Evolutionary conservation across 441 rosid species (phyloP), one percentile per base, ranked within the genome.

Genomic region (Arabidopsis hybrid): DNA sequence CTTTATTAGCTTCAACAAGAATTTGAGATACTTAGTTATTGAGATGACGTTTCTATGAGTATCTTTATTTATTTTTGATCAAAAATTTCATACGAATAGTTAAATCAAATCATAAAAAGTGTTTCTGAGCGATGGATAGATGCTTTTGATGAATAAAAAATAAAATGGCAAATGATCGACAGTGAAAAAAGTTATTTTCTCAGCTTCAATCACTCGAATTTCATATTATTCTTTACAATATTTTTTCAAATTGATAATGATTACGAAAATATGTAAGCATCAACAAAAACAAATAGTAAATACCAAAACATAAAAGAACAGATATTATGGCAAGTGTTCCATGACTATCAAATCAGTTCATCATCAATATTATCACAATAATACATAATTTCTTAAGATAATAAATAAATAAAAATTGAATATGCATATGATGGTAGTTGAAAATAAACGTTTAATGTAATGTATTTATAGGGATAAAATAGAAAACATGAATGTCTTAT

Each of bases 101-200:
- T 38, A 73, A 55, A 73, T 64, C 50, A 64, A 40, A 60, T 60
- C 65, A 60, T 64, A 55, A 51, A 46, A 72, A 71, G 35, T 1
- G 1, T 18, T 17, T 1, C 7, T 39, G 35, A 40, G 4, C 34
- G 9, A 52, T 7, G 31, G 40, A 51, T 50, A 9, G 12, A 35
- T 9, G 31, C 10, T 46, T 49, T 9, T 9, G 39, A 21, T 21
- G 12, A 12, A 12, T 18, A 59, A n/a, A 3, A 14, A 31, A 8
- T 7, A 0, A 13, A 59, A 35, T 36, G 39, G 21, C 43, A 71
- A 39, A 38, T 5, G n/a, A n/a, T n/a, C n/a, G 9, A 72, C 69
- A 13, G 56, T 18, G 13, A 16, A 35, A 53, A 72, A 12, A 43
- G 39, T 64, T 63, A 14, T 8, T 10, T 42, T n/a, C n/a, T 18